phyloP scores from a whole-genome alignment of 495 filamentous ascomycete genomes.

The Amphirosellinia nigrospora region DNA sequence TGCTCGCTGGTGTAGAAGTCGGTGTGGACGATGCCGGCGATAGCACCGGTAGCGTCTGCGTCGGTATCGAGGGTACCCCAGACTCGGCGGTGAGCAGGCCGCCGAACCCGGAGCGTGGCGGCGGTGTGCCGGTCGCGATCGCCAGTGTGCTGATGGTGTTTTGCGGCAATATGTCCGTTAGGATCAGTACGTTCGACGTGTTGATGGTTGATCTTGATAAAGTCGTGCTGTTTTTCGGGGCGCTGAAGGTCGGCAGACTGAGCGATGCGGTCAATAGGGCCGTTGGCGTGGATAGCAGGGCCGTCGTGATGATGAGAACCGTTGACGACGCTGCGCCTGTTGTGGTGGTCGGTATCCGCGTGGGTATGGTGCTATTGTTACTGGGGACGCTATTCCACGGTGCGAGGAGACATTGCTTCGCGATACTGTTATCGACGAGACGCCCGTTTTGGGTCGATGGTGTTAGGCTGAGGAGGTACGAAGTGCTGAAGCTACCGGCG shows the following conservation, averaged over 20 bases:
- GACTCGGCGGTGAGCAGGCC: constrained; percentile 25
- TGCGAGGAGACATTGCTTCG: constrained; percentile 46
- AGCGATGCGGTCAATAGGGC: constrained; percentile 10
- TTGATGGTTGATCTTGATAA: constrained; percentile 22
- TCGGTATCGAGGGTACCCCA: not conserved
- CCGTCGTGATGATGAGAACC: not conserved
- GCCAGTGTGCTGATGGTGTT: constrained; percentile 30
- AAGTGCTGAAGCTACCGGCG: constrained; percentile 54
- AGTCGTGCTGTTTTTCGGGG: not conserved
- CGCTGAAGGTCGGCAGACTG: constrained; percentile 3
- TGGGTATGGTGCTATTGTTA: constrained; percentile 12
- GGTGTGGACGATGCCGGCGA: constrained; percentile 12
- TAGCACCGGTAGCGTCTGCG: not conserved
- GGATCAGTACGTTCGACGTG: constrained; percentile 26
- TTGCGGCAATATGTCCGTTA: constrained; percentile 25
- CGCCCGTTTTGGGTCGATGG: constrained; percentile 46
- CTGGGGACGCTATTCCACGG: constrained; percentile 34
- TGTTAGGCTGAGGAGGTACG: constrained; percentile 53
- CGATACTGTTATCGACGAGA: constrained; percentile 48
- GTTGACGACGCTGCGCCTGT: constrained; percentile 12
- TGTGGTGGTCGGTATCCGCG: not conserved
- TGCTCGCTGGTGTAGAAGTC: constrained; percentile 14
- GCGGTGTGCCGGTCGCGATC: constrained; percentile 29
- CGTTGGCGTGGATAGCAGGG: not conserved
- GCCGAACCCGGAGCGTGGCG: constrained; percentile 22